Evolutionary conservation across 2,329 filamentous ascomycete genomes (phyloP).

Genomic region (Thermomyces lanuginosus): DNA sequence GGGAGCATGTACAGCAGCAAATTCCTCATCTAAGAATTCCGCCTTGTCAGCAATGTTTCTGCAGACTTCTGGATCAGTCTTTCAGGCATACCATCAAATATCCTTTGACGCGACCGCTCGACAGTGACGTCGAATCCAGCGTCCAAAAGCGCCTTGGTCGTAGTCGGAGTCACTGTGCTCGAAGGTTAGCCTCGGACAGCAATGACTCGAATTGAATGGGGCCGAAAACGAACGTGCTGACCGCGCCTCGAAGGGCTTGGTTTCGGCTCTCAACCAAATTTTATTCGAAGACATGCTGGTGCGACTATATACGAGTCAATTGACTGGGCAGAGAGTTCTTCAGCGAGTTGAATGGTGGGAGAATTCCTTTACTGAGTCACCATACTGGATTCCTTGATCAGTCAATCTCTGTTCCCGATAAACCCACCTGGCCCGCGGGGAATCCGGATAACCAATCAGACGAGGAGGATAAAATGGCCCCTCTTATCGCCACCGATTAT

Average conservation of each 20-base stretch:
- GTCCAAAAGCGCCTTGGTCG: slow-evolving; percentile 46
- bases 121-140: slow-evolving; percentile 54
- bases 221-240: slow-evolving; percentile 27
- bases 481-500: too few relatives aligned
- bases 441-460: too few relatives aligned
- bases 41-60: neutral
- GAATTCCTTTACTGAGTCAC: too few relatives aligned
- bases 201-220: slow-evolving; percentile 2
- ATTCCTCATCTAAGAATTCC: slow-evolving; percentile 5
- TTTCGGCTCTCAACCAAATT: slow-evolving; percentile 43
- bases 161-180: slow-evolving; percentile 37
- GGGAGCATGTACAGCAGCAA: slow-evolving; percentile 4
- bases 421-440: too few relatives aligned
- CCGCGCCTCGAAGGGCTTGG: slow-evolving; percentile 42
- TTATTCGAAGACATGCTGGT: slow-evolving; percentile 23
- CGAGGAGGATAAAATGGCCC: too few relatives aligned
- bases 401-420: too few relatives aligned
- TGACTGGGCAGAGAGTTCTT: too few relatives aligned
- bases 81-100: slow-evolving; percentile 32
- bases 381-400: too few relatives aligned
- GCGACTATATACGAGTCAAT: slow-evolving; percentile 7
- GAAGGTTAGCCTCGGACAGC: too few relatives aligned
- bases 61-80: neutral
- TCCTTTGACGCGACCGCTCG: slow-evolving; percentile 51
- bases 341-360: too few relatives aligned